Base-by-base conservation (phyloP, 495 filamentous ascomycete genomes). In the Haplographium delicatum region DNA sequence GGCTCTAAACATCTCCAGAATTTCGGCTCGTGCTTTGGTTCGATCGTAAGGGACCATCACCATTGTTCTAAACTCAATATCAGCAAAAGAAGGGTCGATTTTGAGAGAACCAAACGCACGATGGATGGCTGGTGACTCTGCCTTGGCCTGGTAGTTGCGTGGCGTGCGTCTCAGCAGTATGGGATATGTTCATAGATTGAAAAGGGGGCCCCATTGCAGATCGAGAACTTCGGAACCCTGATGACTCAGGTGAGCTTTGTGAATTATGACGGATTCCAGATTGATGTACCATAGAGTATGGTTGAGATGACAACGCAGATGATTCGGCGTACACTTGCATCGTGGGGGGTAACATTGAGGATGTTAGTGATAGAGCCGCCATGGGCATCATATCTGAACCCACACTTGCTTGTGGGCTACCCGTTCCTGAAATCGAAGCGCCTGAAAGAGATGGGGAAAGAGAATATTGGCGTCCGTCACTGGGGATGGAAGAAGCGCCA, bases 241-340 rank as follows among this genome's bases (percentile, higher is more conserved):
- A 63, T 53, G 60, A 57, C 51, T 63, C 60, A 57, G 57, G 57
- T 60, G 57, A 60, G 60, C 60, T 58, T 58, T 63, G 50, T 52
- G 47, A 47, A 58, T 47, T 60, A 53, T 60, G 60, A 60, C 49
- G 60, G 57, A 58, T 28, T 16, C 60, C 60, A 26, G 60, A 63
- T 60, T 24, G 50, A 52, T 54, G 52, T 60, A 63, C 60, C 60
- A 63, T 60, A 56, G 60, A 55, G 27, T 60, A 63, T 47, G 57
- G 53, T 44, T 60, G 60, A 39, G 53, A 45, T 47, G 57, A 52
- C 54, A 63, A 49, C 7, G 50, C 50, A 33, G 49, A 24, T 10
- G 44, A 46, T 24, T 63, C 57, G 47, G 60, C 25, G 43, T 60
- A 60, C 28, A 57, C 46, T 31, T 49, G 45, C 57, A 63, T 57